phyloP scores from a whole-genome alignment of 23 red algal genomes.

The Gracilaria caudata region DNA sequence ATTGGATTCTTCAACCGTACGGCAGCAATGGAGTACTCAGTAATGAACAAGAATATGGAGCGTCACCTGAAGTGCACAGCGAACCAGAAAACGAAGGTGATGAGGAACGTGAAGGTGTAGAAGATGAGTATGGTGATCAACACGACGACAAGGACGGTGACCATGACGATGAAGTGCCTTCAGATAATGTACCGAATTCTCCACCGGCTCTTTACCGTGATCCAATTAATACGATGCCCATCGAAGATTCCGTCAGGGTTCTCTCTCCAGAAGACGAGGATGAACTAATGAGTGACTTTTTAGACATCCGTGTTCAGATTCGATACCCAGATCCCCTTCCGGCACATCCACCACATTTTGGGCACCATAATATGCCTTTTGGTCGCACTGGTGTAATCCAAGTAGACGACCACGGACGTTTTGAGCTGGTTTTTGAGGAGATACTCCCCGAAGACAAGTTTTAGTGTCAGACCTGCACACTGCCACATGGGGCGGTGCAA shows the following conservation, averaged over 20 bases:
- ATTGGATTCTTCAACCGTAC: too few species aligned
- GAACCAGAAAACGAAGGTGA: too few species aligned
- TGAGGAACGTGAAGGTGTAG: too few species aligned
- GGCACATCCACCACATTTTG: not conserved
- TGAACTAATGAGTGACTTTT: not conserved
- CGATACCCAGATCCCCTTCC: not conserved
- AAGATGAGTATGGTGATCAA: too few species aligned
- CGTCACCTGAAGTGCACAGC: too few species aligned
- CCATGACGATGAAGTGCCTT: too few species aligned
- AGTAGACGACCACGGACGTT: not conserved
- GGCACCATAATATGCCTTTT: not conserved
- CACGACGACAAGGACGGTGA: too few species aligned
- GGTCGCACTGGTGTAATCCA: not conserved
- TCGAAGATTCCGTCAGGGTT: not conserved
- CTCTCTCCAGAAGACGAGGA: not conserved
- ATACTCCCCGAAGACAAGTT: not conserved
- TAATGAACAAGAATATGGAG: too few species aligned
- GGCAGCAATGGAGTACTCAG: too few species aligned
- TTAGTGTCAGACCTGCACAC: not conserved
- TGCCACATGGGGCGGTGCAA: not conserved
- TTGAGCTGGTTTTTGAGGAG: not conserved
- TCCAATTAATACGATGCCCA: not conserved
- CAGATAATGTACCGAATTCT: too few species aligned
- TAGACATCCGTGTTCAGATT: not conserved
- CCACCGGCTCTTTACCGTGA: not conserved